A percentile compares a stretch with the other conserved stretches of the same genome.
phyloP scores from a whole-genome alignment of 1,284 basidiomycete species.

The Ustilago shanxiensis region DNA sequence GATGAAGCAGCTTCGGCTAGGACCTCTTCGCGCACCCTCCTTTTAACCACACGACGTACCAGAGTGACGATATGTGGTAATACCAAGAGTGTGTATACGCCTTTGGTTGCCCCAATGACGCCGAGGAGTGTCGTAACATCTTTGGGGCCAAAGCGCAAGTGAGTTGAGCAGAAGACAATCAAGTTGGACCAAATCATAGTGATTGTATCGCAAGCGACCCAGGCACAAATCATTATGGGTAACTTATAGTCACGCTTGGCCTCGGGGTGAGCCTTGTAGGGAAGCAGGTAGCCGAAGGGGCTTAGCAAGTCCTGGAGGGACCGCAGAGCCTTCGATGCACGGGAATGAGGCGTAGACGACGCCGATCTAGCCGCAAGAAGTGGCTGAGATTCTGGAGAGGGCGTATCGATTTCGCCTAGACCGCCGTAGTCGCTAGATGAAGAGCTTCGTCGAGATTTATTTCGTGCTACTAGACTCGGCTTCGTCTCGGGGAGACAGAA shows the following conservation, averaged over 20 bases:
- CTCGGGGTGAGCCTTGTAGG: constrained; percentile 21
- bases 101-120: constrained; percentile 22
- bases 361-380: no score
- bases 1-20: background rate
- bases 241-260: constrained; percentile 37
- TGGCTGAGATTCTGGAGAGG: no score
- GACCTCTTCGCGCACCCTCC: constrained; percentile 28
- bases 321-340: no score
- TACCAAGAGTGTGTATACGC: constrained; percentile 22
- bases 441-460: constrained; percentile 14
- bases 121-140: constrained; percentile 30
- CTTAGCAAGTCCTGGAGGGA: constrained; percentile 11
- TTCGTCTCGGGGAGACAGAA: constrained; percentile 33
- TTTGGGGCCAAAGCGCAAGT: constrained; percentile 34
- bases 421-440: constrained; percentile 6
- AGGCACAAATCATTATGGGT: constrained; percentile 26
- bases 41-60: constrained; percentile 23
- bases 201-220: constrained; percentile 30
- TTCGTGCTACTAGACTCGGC: background rate
- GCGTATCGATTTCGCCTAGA: no score
- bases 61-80: constrained; percentile 27
- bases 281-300: constrained; percentile 35
- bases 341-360: no score
- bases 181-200: constrained; percentile 28
- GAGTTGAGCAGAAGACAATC: constrained; percentile 37